Evolutionary conservation across 768 basidiomycete species (phyloP).

Genomic region (Clitopilus hobsonii): DNA sequence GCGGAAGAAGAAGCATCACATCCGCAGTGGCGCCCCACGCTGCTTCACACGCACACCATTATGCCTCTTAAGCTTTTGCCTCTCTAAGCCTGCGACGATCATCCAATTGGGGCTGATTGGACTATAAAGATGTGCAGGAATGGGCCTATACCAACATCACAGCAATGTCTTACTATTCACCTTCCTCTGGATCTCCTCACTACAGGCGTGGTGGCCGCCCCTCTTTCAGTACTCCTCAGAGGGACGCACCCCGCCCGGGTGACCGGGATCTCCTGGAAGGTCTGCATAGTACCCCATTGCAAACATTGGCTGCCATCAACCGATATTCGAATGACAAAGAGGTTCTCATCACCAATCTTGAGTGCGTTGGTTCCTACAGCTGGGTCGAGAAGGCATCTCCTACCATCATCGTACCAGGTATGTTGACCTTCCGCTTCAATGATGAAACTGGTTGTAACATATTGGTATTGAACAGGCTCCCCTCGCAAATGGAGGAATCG

Average conservation of each 20-base stretch:
- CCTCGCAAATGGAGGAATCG: constrained; percentile 48
- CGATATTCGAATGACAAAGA: constrained; percentile 18
- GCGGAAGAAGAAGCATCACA: too few relatives aligned
- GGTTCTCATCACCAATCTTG: constrained; percentile 32
- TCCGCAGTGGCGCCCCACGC: too few relatives aligned
- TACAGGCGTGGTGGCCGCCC: neutral
- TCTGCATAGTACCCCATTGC: constrained; percentile 20
- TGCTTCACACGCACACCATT: too few relatives aligned
- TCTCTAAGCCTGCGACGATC: neutral
- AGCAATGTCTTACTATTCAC: neutral
- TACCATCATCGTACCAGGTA: constrained; percentile 51
- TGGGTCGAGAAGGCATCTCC: constrained; percentile 40
- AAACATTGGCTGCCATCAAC: constrained; percentile 20
- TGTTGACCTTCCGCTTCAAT: constrained; percentile 5
- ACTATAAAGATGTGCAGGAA: neutral
- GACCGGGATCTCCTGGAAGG: constrained; percentile 34
- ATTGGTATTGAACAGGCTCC: constrained; percentile 28
- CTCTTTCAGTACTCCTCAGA: neutral
- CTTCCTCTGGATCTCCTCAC: neutral
- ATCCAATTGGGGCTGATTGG: neutral
- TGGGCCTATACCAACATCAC: neutral
- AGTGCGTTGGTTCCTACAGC: constrained; percentile 45
- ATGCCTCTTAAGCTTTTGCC: too few relatives aligned
- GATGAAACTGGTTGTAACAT: neutral
- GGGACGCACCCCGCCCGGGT: constrained; percentile 18